Evolutionary conservation across 306 rosid species (phyloP).

Genomic region (Pachyrhizus erosus): DNA sequence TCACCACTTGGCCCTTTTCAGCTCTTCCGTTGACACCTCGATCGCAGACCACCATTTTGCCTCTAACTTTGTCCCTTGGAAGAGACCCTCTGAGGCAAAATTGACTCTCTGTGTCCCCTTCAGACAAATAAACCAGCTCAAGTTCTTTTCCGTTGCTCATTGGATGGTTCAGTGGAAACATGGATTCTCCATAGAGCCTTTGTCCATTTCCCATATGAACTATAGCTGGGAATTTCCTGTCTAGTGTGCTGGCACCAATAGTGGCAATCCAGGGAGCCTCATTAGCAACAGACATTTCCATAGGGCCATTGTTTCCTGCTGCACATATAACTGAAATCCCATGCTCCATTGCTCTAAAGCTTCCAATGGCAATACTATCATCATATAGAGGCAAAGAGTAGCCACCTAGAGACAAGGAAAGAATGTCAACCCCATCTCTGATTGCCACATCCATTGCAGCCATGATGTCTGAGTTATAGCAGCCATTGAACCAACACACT

Average conservation of each 20-base stretch:
- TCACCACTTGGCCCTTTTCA: slow-evolving; percentile 89
- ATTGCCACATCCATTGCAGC: slow-evolving; percentile 93
- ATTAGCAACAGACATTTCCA: slow-evolving; percentile 81
- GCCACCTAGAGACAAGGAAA: slow-evolving; percentile 88
- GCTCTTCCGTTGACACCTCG: slow-evolving; percentile 88
- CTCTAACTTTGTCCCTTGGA: slow-evolving; percentile 70
- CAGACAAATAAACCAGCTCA: slow-evolving; percentile 64
- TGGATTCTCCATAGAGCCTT: slow-evolving; percentile 73
- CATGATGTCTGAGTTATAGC: slow-evolving; percentile 86
- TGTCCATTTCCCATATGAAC: slow-evolving; percentile 76
- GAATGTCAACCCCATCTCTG: slow-evolving; percentile 80
- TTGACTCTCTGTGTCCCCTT: slow-evolving; percentile 59
- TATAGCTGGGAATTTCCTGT: slow-evolving; percentile 74
- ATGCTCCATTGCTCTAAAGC: slow-evolving; percentile 85
- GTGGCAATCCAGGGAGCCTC: slow-evolving; percentile 97
- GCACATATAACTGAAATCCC: slow-evolving; percentile 85
- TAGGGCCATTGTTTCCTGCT: slow-evolving; percentile 90
- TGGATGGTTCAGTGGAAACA: slow-evolving; percentile 61
- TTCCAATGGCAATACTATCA: slow-evolving; percentile 84
- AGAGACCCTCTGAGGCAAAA: slow-evolving; percentile 84
- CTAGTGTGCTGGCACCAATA: slow-evolving; percentile 83
- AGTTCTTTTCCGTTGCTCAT: slow-evolving; percentile 48
- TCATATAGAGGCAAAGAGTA: slow-evolving; percentile 79
- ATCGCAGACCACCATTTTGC: slow-evolving; percentile 90
- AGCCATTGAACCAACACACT: slow-evolving; percentile 91